Conservation (phyloP, 257 asterid genomes). For the Solanum stenotomum region DNA sequence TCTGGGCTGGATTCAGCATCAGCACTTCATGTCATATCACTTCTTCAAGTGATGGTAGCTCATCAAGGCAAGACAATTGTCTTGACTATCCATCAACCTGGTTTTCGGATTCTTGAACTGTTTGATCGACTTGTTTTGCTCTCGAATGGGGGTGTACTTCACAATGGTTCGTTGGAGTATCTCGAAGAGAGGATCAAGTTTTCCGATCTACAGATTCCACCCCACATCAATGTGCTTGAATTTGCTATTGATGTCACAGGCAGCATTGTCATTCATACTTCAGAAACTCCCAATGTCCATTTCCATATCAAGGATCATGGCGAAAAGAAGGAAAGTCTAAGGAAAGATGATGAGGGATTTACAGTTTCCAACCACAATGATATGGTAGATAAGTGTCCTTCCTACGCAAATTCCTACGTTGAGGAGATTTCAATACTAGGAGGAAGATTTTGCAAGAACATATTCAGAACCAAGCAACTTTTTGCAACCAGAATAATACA, state of each 20-base stretch:
- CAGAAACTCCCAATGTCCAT: constrained; percentile 9
- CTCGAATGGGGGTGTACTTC: constrained; percentile 47
- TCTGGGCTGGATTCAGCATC: constrained; percentile 84
- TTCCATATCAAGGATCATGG: neutral
- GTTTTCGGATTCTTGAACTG: constrained; percentile 64
- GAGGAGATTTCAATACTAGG: constrained; percentile 46
- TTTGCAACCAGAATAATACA: constrained; percentile 56
- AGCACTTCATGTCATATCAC: constrained; percentile 52
- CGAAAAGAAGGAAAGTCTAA: neutral
- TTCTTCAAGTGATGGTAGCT: constrained; percentile 43
- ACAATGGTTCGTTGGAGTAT: constrained; percentile 40
- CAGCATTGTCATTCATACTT: constrained; percentile 7
- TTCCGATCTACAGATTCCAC: constrained; percentile 42
- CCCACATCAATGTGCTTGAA: constrained; percentile 67
- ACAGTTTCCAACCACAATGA: neutral
- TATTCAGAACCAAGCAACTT: constrained; percentile 65
- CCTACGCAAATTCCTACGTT: constrained; percentile 32
- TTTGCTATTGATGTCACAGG: constrained; percentile 53
- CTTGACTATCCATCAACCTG: constrained; percentile 87
- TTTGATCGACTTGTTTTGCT: constrained; percentile 57
- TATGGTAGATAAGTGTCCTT: neutral
- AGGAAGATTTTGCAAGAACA: constrained; percentile 58
- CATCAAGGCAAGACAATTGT: constrained; percentile 44
- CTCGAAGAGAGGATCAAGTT: constrained; percentile 39
- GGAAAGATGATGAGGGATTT: neutral